These are phyloP conservation scores for Colletotrichum falcatum DNA, from an alignment of 2,329 filamentous ascomycete genomes.

Conservation along the genomic window DNA sequence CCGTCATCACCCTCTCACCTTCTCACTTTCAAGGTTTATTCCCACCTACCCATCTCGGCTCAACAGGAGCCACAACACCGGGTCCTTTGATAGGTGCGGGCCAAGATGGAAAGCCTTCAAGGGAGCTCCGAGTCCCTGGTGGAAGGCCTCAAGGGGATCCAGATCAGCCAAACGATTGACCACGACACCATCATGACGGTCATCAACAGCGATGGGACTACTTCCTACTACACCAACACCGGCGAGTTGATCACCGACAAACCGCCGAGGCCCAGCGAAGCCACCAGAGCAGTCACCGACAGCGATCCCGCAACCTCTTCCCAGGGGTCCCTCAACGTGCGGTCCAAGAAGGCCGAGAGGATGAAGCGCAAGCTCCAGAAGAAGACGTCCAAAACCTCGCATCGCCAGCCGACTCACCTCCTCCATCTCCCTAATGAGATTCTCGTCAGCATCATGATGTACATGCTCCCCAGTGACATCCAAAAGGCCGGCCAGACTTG, in stretches of 20 bases:
- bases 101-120: neutral
- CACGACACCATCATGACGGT: neutral
- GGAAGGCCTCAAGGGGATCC: too few species aligned
- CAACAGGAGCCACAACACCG: too few species aligned
- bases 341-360: constrained; percentile 40
- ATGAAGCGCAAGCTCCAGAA: constrained; percentile 32
- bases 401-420: constrained; percentile 49
- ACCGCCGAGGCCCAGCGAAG: neutral
- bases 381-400: constrained; percentile 23
- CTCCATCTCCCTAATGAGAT: constrained; percentile 66
- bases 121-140: neutral
- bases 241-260: neutral
- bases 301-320: constrained; percentile 33
- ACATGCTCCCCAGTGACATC: constrained; percentile 63
- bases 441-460: constrained; percentile 59
- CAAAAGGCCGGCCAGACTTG: constrained; percentile 58
- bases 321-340: constrained; percentile 26
- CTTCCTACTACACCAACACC: constrained; percentile 5
- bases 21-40: neutral
- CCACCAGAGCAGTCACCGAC: constrained; percentile 29
- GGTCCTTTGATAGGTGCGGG: neutral
- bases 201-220: constrained; percentile 18
- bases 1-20: constrained; percentile 1
- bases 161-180: neutral
- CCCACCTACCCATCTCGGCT: neutral